Base-by-base conservation (phyloP, 192 early-diverging fungal species). In the Endogone sp. region DNA sequence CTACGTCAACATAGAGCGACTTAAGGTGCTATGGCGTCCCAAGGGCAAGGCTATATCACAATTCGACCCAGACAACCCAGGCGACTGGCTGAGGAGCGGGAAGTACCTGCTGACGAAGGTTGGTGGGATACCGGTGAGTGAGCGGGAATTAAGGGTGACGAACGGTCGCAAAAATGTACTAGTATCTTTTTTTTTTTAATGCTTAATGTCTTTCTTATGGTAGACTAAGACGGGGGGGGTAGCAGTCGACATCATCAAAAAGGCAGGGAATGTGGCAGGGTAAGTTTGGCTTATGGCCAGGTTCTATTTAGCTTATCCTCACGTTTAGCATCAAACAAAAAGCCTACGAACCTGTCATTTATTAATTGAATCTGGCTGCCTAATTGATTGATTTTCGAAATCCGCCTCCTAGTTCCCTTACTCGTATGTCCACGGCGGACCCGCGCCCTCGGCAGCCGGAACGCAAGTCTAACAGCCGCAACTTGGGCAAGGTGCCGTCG, bases 1-100 rank as follows among this genome's bases (percentile, higher is more conserved):
- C 10, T 73, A 82, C 30, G 78, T 78, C 28, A 67, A 72, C 9
- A 72, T 79, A 22, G 83, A 85, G 3, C 75, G 74, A 2, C 62
- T 85, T 4, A 71, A 78, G 22, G 57, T 67, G 16, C 75, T 85
- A 31, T 85, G 83, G 83, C 68, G 77, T 23, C 78, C 81, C 4
- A 44, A 44, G 37, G 37, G 37, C 37, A 44, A 44, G 37, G 13
- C 13, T 13, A 13, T 44, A 13, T 44, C 37, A 44, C 37, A 76
- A 25, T 69, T 72, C 1, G 78, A 80, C 31, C 74, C 74, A 0
- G 29, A 76, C 22, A 72, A 62, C 26, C 75, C 62, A 49, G 78
- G 73, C 21, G 79, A 81, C 54, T 81, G 79, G 79, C 54, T 81
- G n/a, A 73, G 72, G 24, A 75, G 79, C 62, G 75, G 79, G 64